Conservation (phyloP, 129 eudicot genomes). For the Pseudognaphalium luteoalbum region DNA sequence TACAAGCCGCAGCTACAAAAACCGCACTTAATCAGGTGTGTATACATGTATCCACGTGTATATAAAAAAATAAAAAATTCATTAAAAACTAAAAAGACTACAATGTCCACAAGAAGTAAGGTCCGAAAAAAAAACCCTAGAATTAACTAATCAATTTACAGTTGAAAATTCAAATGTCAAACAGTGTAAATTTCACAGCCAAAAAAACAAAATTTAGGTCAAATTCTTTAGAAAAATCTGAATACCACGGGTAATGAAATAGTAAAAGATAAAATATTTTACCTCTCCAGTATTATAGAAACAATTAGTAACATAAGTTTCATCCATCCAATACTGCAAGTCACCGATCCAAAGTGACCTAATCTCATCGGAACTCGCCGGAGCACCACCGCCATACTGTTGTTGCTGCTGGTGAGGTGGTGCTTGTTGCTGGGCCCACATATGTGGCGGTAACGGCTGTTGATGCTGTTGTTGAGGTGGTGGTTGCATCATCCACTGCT, state of each 20-base stretch:
- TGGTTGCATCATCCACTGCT: conserved; percentile 58
- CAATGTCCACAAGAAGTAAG: not conserved
- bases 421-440: conserved; percentile 44
- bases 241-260: not conserved
- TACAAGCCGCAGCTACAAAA: not conserved
- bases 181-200: not conserved
- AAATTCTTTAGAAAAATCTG: not conserved
- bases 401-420: conserved; percentile 40
- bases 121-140: not conserved
- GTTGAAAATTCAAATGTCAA: not conserved
- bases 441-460: conserved; percentile 39
- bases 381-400: conserved; percentile 38
- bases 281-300: conserved; percentile 83
- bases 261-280: not conserved
- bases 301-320: conserved; percentile 55
- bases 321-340: conserved; percentile 99
- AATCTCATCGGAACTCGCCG: conserved; percentile 61
- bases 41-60: not conserved
- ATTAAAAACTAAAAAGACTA: not conserved
- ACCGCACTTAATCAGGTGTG: not conserved
- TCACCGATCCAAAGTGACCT: conserved; percentile 95
- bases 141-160: not conserved
- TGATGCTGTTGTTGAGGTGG: conserved; percentile 42
- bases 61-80: too few relatives aligned
- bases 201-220: not conserved